These are phyloP conservation scores for Fusarium sp. DNA, from an alignment of 2,329 filamentous ascomycete genomes.

Conservation along the genomic window DNA sequence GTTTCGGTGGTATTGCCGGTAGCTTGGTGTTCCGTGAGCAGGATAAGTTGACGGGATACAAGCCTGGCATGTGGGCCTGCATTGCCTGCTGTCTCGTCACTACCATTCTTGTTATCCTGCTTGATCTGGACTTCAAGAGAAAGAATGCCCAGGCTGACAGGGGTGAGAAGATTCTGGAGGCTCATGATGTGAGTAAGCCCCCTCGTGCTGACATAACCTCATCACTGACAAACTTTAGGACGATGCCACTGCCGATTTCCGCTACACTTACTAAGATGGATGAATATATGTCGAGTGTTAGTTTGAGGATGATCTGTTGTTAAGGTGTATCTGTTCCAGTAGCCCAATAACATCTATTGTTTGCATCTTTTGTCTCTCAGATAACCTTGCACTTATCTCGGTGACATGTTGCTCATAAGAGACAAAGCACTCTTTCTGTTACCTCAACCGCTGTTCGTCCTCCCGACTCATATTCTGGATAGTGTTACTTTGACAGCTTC, in stretches of 20 bases:
- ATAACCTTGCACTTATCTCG: conserved; percentile 8
- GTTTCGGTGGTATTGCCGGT: conserved; percentile 81
- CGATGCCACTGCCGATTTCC: conserved; percentile 46
- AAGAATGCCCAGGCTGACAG: conserved; percentile 64
- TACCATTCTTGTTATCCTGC: conserved; percentile 58
- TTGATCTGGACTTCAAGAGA: conserved; percentile 54
- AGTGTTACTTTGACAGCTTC: conserved; percentile 29
- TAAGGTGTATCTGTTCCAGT: conserved; percentile 20
- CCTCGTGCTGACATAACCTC: background rate
- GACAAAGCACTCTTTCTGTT: conserved; percentile 10
- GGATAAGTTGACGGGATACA: conserved; percentile 63
- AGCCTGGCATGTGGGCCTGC: conserved; percentile 66
- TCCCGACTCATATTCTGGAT: conserved; percentile 17
- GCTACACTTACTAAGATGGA: conserved; percentile 49
- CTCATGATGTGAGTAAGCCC: conserved; percentile 57
- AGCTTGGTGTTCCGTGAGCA: conserved; percentile 75
- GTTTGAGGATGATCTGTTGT: background rate
- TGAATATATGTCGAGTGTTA: background rate
- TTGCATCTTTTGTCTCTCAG: conserved; percentile 3
- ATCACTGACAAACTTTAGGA: conserved; percentile 41
- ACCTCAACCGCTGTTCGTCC: conserved; percentile 20
- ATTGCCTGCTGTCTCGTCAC: conserved; percentile 62
- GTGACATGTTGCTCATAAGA: conserved; percentile 24
- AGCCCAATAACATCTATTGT: conserved; percentile 18
- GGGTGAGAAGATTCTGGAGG: conserved; percentile 64